These are phyloP conservation scores for Tylopilus felleus DNA, from an alignment of 768 basidiomycete genomes.

Conservation along the genomic window DNA sequence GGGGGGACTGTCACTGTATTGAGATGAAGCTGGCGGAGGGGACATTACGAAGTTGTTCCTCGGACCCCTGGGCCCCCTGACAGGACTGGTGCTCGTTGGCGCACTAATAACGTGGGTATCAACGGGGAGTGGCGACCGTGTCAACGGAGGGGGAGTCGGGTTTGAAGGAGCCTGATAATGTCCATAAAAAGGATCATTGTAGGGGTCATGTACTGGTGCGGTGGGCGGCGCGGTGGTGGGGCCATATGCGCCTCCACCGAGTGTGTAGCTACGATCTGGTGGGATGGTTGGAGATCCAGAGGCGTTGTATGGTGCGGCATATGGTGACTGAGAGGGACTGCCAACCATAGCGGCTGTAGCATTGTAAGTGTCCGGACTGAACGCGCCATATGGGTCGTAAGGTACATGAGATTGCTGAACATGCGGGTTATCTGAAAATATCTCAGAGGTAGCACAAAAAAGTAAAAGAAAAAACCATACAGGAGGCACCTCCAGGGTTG, in stretches of 20 bases:
- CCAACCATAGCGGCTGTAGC: constrained; percentile 17
- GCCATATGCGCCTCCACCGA: constrained; percentile 57
- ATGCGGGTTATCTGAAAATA: constrained; percentile 48
- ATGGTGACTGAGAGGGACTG: constrained; percentile 13
- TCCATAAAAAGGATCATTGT: constrained; percentile 29
- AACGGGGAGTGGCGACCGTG: constrained; percentile 38
- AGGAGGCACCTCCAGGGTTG: constrained; percentile 47
- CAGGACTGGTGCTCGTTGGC: constrained; percentile 35
- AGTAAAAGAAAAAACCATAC: constrained; percentile 38
- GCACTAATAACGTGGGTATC: constrained; percentile 34
- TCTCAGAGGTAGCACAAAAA: not conserved
- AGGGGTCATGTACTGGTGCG: constrained; percentile 32
- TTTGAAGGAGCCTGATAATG: constrained; percentile 18
- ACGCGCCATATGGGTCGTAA: constrained; percentile 49
- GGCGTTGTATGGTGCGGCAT: constrained; percentile 13
- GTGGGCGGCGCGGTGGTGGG: constrained; percentile 43
- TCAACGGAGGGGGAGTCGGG: constrained; percentile 29
- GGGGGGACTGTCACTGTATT: constrained; percentile 58
- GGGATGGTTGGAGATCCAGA: constrained; percentile 17
- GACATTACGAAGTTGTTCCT: constrained; percentile 25
- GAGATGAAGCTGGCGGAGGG: constrained; percentile 17
- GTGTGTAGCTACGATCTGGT: constrained; percentile 53
- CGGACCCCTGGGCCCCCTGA: constrained; percentile 42
- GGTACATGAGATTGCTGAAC: constrained; percentile 49
- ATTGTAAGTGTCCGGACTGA: constrained; percentile 43